These are phyloP conservation scores for Wickerhamomyces sp. DNA, from an alignment of 1,139 yeast species.

Conservation along the genomic window DNA sequence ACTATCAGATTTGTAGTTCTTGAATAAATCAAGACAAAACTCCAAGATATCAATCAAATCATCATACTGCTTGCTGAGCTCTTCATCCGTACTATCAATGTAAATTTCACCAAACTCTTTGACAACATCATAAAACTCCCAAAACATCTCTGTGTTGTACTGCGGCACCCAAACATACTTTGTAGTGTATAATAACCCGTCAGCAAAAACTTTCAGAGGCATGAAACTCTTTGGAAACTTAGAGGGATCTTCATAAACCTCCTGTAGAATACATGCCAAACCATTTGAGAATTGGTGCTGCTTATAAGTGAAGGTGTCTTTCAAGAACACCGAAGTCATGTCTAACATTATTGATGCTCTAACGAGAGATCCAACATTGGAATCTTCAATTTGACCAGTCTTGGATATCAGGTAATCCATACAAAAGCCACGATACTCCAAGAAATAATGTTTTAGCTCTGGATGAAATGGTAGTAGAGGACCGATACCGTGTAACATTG, in stretches of 20 bases:
- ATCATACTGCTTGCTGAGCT: background rate
- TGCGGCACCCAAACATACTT: conserved; percentile 17
- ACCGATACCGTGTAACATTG: background rate
- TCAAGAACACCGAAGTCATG: background rate
- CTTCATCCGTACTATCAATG: conserved; percentile 1
- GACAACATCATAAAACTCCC: conserved; percentile 13
- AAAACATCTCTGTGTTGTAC: conserved; percentile 12
- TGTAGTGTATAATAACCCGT: conserved; percentile 13
- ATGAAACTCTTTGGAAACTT: conserved; percentile 11
- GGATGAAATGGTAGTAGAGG: background rate
- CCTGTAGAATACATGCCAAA: background rate
- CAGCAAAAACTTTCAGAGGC: conserved; percentile 11
- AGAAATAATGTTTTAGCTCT: background rate
- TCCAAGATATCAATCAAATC: background rate
- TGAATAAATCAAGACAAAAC: background rate
- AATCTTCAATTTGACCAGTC: background rate
- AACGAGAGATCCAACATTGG: background rate
- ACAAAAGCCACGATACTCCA: background rate
- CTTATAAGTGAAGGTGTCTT: background rate
- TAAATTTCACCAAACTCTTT: conserved; percentile 14
- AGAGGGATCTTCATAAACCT: background rate
- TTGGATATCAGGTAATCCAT: background rate
- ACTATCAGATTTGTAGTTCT: too few relatives aligned
- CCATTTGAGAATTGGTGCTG: background rate
- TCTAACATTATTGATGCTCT: background rate